These are phyloP conservation scores for Dioszegia hungarica DNA, from an alignment of 768 basidiomycete species.

Conservation along the genomic window DNA sequence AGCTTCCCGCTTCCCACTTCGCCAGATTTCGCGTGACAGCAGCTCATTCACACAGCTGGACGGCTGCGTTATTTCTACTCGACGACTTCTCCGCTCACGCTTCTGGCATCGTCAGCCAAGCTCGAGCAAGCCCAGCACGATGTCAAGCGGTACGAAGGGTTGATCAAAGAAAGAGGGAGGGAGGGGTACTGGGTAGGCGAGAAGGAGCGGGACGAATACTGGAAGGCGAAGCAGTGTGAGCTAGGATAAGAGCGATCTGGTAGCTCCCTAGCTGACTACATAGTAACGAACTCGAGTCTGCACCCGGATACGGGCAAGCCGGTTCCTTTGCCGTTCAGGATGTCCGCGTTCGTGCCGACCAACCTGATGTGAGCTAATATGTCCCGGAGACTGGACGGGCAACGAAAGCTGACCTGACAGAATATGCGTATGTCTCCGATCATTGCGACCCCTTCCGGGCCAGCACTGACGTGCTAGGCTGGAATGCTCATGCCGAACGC, in stretches of 20 bases:
- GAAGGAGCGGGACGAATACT: constrained; percentile 31
- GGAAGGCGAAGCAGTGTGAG: constrained; percentile 41
- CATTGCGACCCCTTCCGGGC: neutral
- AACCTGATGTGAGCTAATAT: constrained; percentile 46
- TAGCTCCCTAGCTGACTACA: neutral
- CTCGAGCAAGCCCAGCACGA: constrained; percentile 39
- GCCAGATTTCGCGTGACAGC: neutral
- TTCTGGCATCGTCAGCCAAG: constrained; percentile 33
- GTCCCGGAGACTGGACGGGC: neutral
- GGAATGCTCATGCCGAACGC: constrained; percentile 53
- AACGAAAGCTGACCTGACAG: constrained; percentile 1
- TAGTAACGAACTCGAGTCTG: constrained; percentile 46
- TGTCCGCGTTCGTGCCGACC: constrained; percentile 52
- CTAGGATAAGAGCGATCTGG: neutral
- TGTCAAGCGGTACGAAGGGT: constrained; percentile 33
- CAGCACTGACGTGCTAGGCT: constrained; percentile 27
- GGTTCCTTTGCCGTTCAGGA: constrained; percentile 51
- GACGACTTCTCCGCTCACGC: constrained; percentile 44
- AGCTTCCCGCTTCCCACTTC: neutral
- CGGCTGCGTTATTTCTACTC: constrained; percentile 46
- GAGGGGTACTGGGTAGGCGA: constrained; percentile 35
- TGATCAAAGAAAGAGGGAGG: constrained; percentile 42
- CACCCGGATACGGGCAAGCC: constrained; percentile 50
- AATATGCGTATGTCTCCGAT: constrained; percentile 17
- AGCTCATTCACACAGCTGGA: no score